Percentiles rank a stretch among this genome's conserved stretches.
Evolutionary conservation across 148 eudicot species (phyloP).

Genomic region (Chenopodium berlandieri): DNA sequence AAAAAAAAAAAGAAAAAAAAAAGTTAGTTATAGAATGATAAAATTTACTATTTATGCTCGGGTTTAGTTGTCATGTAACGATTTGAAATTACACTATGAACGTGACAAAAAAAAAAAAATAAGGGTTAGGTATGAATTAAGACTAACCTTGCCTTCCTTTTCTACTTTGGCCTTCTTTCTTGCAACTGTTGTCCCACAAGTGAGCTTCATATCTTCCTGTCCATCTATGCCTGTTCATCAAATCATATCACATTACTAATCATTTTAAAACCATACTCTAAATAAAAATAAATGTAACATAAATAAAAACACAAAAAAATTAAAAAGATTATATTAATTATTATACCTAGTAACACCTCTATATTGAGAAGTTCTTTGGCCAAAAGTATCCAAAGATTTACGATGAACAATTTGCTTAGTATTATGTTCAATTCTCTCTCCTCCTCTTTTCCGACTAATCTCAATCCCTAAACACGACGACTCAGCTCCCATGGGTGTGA

Average conservation of each 20-base stretch:
- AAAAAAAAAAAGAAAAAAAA: background rate
- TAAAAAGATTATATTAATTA: background rate
- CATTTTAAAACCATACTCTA: too few species aligned
- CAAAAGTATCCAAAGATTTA: conserved; percentile 92
- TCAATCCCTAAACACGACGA: conserved; percentile 34
- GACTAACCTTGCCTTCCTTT: conserved; percentile 91
- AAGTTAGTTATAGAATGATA: conserved; percentile 9
- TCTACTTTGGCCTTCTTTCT: conserved; percentile 95
- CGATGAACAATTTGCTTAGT: conserved; percentile 77
- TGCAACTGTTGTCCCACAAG: conserved; percentile 63
- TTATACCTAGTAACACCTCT: conserved; percentile 90
- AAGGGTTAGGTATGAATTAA: background rate
- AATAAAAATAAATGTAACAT: too few species aligned
- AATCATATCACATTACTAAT: too few species aligned
- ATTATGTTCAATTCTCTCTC: conserved; percentile 43
- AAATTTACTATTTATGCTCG: background rate
- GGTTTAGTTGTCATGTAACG: background rate
- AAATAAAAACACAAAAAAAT: background rate
- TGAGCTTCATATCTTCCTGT: conserved; percentile 49
- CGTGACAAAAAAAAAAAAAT: background rate
- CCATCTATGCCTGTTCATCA: conserved; percentile 73
- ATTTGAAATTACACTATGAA: too few species aligned
- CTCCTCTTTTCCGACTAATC: conserved; percentile 58
- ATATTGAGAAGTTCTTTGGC: conserved; percentile 94
- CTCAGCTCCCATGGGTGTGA: conserved; percentile 23